Evolutionary conservation across 768 basidiomycete genomes (phyloP).

Genomic region (Lactarius quietus): DNA sequence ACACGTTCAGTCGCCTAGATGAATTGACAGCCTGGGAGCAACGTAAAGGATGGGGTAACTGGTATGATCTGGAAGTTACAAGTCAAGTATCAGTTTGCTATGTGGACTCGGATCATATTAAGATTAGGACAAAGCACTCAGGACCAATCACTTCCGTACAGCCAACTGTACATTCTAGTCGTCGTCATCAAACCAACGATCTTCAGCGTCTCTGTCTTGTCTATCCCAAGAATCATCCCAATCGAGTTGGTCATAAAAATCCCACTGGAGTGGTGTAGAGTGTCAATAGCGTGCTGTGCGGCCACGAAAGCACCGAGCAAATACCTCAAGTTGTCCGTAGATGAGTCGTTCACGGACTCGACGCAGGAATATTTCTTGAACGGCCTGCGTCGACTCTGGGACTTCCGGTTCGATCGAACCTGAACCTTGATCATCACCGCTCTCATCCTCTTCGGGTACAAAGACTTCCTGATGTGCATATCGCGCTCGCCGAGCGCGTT

Average conservation of each 20-base stretch:
- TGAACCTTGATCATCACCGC: constrained; percentile 45
- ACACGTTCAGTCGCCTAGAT: constrained; percentile 5
- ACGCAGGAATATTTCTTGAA: constrained; percentile 46
- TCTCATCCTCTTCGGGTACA: constrained; percentile 66
- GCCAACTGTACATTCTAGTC: constrained; percentile 32
- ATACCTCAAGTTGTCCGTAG: constrained; percentile 70
- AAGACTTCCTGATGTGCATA: constrained; percentile 45
- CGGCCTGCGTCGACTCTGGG: constrained; percentile 44
- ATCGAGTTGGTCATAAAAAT: constrained; percentile 68
- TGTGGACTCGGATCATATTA: constrained; percentile 4
- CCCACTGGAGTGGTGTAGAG: constrained; percentile 40
- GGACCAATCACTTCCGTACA: background rate
- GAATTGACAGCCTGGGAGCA: background rate
- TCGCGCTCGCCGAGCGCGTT: constrained; percentile 49
- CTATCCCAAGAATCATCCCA: constrained; percentile 70
- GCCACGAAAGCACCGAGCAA: constrained; percentile 26
- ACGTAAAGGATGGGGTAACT: background rate
- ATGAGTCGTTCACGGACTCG: constrained; percentile 66
- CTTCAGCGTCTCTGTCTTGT: constrained; percentile 60
- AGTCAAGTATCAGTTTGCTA: background rate
- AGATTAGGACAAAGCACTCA: background rate
- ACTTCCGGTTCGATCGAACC: constrained; percentile 36
- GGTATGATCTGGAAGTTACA: background rate
- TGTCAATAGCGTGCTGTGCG: background rate
- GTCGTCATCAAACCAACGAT: constrained; percentile 72